Conservation (phyloP, 257 asterid genomes). For the Penstemon davidsonii region DNA sequence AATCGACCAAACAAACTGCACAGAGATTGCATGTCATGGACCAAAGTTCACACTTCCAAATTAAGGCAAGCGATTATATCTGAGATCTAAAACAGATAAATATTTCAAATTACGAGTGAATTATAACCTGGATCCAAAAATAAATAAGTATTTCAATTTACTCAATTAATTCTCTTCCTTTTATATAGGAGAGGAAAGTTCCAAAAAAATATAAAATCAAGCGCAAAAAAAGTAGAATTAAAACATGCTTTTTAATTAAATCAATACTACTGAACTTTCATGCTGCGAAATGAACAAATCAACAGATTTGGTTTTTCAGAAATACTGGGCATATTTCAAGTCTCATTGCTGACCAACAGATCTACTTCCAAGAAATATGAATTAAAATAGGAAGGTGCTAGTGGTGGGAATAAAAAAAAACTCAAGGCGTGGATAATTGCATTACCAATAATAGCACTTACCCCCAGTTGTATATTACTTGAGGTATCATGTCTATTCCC, state of each 20-base stretch:
- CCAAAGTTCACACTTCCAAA: conserved; percentile 19
- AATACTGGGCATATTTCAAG: not conserved
- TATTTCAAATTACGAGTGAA: not conserved
- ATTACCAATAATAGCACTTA: conserved; percentile 38
- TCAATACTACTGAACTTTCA: conserved; percentile 6
- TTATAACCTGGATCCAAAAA: too few species aligned
- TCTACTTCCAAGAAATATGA: conserved; percentile 16
- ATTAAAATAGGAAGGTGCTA: conserved; percentile 18
- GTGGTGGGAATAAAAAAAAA: conserved; percentile 4
- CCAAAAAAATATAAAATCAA: conserved; percentile 3
- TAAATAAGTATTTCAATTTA: too few species aligned
- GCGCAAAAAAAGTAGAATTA: not conserved
- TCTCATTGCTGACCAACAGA: conserved; percentile 4
- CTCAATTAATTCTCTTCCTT: not conserved
- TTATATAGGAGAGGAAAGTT: conserved; percentile 8
- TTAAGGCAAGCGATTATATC: not conserved
- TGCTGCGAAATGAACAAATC: conserved; percentile 18
- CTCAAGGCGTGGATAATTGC: not conserved
- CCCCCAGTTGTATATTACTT: conserved; percentile 97
- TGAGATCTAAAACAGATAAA: not conserved
- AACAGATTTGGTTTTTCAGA: conserved; percentile 8
- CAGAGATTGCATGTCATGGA: conserved; percentile 1
- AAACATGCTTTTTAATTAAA: not conserved
- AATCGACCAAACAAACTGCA: not conserved
- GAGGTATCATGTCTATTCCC: conserved; percentile 97